Base-by-base conservation (phyloP, 805 yeast species). In the Babjeviella inositovora region DNA sequence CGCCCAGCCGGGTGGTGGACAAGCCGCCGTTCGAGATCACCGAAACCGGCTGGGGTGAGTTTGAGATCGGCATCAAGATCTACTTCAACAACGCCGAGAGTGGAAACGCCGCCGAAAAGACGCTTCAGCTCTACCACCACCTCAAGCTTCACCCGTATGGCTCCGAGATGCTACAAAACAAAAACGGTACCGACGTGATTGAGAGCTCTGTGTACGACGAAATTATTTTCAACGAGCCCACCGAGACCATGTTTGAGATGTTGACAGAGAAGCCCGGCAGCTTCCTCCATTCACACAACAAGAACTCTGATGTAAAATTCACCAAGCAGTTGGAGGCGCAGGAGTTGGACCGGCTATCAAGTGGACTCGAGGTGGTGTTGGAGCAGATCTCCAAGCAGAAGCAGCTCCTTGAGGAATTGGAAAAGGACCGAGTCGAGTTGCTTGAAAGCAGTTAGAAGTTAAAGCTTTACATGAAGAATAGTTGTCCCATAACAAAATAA, bases 31-130 rank as follows among this genome's bases (percentile, higher is more conserved):
- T 76, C 38, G 93, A 84, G 44, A 82, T 90, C 14, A 77, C 93
- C 2, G 99, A 90, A 41, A 80, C 97, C 0, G 99, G 99, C 1
- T 90, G 99, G 99, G 99, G 99, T 34, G 99, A 90, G 46, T 90
- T 90, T 47, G 99, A 90, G 40, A 76, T 90, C 30, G 68, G 79
- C 17, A 72, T 90, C 26, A 80, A 85, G 41, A 67, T 90, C 10
- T 85, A 73, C 44, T 90, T 90, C 45, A 73, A 71, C 18, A 62
- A 73, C n/a, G 93, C 80, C 15, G n/a, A n/a, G n/a, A n/a, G n/a
- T n/a, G n/a, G n/a, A n/a, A n/a, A n/a, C n/a, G 74, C 92, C 9
- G 74, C 72, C 34, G 98, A 90, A 41, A 90, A 90, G 53, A 73
- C 77, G 45, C 52, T 90, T 22, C 76, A 72, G 19, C 56, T 90